Percentiles rank a stretch among this genome's conserved stretches.
Evolutionary conservation across 495 filamentous ascomycete genomes (phyloP).

Genomic region (Daldinia vernicosa): DNA sequence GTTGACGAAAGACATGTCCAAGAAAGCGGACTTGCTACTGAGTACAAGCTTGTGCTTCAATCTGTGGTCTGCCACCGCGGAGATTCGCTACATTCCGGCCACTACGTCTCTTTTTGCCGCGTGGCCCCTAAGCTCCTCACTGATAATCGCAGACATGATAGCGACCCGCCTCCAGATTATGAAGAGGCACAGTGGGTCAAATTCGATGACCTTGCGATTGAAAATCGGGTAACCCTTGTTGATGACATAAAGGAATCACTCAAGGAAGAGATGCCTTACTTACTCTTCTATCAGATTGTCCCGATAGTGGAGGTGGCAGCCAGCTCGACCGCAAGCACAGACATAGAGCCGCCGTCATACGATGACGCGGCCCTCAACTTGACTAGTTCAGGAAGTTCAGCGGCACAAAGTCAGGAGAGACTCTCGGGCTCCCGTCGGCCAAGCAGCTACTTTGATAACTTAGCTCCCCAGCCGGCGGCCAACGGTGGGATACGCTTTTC

Average conservation of each 20-base stretch:
- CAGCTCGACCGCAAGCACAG: conserved; percentile 61
- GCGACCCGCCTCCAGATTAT: conserved; percentile 60
- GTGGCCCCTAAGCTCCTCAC: conserved; percentile 66
- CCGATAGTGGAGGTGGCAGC: conserved; percentile 78
- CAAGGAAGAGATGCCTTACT: conserved; percentile 87
- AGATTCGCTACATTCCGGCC: conserved; percentile 86
- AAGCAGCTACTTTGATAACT: conserved; percentile 55
- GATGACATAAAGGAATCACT: conserved; percentile 79
- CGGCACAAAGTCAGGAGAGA: conserved; percentile 37
- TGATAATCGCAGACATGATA: conserved; percentile 61
- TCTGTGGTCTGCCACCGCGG: conserved; percentile 92
- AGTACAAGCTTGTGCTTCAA: conserved; percentile 88
- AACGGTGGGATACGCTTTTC: conserved; percentile 55
- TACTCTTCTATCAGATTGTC: conserved; percentile 93
- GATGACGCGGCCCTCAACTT: conserved; percentile 56
- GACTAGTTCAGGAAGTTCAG: conserved; percentile 29
- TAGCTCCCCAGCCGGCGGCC: conserved; percentile 40
- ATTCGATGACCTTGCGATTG: conserved; percentile 81
- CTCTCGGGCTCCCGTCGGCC: conserved; percentile 47
- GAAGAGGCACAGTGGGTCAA: conserved; percentile 81
- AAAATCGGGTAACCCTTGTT: conserved; percentile 71
- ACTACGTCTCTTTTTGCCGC: conserved; percentile 86
- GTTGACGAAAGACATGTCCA: conserved; percentile 72
- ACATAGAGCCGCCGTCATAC: conserved; percentile 64
- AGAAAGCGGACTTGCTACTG: conserved; percentile 61